phyloP scores from a whole-genome alignment of 192 early-diverging fungal genomes.

The Backusella psychrophila region DNA sequence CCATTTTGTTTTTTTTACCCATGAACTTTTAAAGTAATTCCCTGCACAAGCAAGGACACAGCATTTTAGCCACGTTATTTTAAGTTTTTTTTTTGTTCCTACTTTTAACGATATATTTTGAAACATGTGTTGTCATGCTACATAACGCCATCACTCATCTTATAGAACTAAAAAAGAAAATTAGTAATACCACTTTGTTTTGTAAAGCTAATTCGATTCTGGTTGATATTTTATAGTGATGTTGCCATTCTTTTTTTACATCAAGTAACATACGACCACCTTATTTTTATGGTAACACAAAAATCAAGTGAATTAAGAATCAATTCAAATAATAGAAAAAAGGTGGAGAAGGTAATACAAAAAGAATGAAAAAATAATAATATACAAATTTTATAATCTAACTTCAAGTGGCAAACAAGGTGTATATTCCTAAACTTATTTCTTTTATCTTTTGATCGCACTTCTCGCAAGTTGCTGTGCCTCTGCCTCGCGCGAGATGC shows the following conservation, averaged over 20 bases:
- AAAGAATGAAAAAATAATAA: background rate
- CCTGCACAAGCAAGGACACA: background rate
- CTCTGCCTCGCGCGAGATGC: background rate
- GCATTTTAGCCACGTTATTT: conserved; percentile 1
- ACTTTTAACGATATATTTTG: background rate
- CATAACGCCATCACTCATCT: background rate
- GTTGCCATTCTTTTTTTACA: background rate
- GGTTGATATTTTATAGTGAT: background rate
- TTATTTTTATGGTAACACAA: background rate
- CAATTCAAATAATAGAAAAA: background rate
- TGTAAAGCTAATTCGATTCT: background rate
- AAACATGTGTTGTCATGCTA: background rate
- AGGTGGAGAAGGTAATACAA: conserved; percentile 4
- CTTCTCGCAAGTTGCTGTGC: background rate
- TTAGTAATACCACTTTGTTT: too few species aligned
- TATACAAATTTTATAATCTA: background rate
- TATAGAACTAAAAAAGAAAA: background rate
- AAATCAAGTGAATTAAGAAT: conserved; percentile 1
- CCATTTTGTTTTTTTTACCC: background rate
- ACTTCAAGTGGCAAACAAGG: background rate
- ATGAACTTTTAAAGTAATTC: background rate
- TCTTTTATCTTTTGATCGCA: background rate
- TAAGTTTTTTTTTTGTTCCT: background rate
- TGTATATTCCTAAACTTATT: background rate
- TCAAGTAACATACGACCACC: background rate